These are phyloP conservation scores for Escallonia herrerae DNA, from an alignment of 129 eudicot species.

Conservation along the genomic window DNA sequence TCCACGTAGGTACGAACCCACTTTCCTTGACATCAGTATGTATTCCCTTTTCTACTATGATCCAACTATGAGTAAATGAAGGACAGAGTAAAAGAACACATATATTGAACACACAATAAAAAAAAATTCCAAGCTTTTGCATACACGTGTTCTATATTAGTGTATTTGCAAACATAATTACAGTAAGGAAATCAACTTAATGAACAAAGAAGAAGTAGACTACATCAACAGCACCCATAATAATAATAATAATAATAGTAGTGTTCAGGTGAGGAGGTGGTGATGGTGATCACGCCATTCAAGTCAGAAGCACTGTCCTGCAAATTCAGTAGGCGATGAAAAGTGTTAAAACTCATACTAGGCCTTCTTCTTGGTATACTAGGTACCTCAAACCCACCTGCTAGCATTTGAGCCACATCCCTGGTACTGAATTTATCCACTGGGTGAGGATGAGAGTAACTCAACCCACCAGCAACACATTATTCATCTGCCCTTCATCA, in stretches of 20 bases:
- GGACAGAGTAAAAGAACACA: too few species aligned
- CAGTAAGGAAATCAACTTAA: not conserved
- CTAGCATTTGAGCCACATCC: constrained; percentile 77
- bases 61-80: too few species aligned
- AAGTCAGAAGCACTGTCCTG: constrained; percentile 87
- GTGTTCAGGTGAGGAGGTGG: constrained; percentile 64
- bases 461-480: not conserved
- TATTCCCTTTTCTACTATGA: too few species aligned
- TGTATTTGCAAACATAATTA: too few species aligned
- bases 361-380: constrained; percentile 74
- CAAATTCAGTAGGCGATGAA: constrained; percentile 56
- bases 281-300: constrained; percentile 59
- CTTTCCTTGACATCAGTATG: too few species aligned
- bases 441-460: constrained; percentile 90
- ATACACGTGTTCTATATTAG: too few species aligned
- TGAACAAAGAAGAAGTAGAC: constrained; percentile 14
- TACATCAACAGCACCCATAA: constrained; percentile 32
- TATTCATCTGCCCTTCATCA: too few species aligned
- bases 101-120: too few species aligned
- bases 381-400: constrained; percentile 74
- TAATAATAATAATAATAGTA: constrained; percentile 39
- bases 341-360: constrained; percentile 62
- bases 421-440: constrained; percentile 75
- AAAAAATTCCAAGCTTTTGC: too few species aligned
- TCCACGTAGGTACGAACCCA: too few species aligned